Evolutionary conservation across 495 filamentous ascomycete species (phyloP), one percentile per base, ranked within the genome.

Genomic region (Neohortaea acidophila): DNA sequence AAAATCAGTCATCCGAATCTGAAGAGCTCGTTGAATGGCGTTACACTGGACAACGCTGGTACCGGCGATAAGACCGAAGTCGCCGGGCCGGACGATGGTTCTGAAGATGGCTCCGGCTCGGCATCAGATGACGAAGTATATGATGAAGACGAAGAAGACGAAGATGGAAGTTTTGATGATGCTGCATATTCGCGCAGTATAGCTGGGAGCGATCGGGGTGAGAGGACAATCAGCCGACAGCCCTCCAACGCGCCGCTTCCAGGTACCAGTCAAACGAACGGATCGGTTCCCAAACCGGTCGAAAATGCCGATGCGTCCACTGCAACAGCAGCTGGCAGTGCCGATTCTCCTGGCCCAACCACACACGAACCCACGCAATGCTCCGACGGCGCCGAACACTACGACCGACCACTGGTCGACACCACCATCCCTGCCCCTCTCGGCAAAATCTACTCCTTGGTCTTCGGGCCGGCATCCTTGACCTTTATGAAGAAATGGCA

Each of bases 1-100:
- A 94, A 92, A 52, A 77, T 94, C 27, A 87, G 81, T 22, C 89
- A 96, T 53, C 87, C 91, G 5, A 75, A 79, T 44, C 57, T 99
- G 13, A 79, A 85, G 53, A 87, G 81, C 54, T 84, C 82, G 21
- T 64, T 85, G 5, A 93, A 93, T 45, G 86, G 89, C 7, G 84
- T 86, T 22, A 67, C 75, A 15, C 66, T 94, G 0, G 76, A 79
- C 38, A 78, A 79, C 36, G 69, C 77, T 21, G 82, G 81, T 1
- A 84, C 81, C 4, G 78, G 75, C 27, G 84, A 93, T 57, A 87
- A 87, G 58, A 92, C 83, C 3, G 84, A 89, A 49, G 91, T 91
- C 59, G 65, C 76, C 31, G 82, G 81, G 14, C 56, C 51, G 20
- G n/a, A n/a, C n/a, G 68, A 72, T 22, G 73, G 56, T 29, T 70